phyloP scores from a whole-genome alignment of 1,284 basidiomycete species.

The Laetiporus sulphureus region DNA sequence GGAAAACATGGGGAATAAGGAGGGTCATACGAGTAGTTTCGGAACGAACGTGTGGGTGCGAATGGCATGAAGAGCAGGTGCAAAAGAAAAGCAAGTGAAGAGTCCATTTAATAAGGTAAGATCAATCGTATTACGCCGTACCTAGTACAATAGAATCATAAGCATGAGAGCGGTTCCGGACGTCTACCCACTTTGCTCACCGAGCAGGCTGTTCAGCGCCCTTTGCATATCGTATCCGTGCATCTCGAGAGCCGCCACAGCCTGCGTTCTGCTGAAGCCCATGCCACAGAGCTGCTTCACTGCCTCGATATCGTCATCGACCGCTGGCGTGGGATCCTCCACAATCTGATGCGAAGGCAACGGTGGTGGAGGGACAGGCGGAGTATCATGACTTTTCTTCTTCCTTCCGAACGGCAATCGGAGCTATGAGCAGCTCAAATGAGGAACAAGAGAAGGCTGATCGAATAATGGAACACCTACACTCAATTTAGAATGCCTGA shows the following conservation, averaged over 20 bases:
- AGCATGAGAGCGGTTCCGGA: too few species aligned
- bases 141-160: conserved; percentile 2
- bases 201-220: conserved; percentile 67
- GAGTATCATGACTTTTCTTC: conserved; percentile 54
- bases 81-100: too few species aligned
- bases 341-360: conserved; percentile 36
- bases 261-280: conserved; percentile 80
- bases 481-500: conserved; percentile 64
- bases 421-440: conserved; percentile 38
- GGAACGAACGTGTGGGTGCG: conserved; percentile 19
- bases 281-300: conserved; percentile 75
- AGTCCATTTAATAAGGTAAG: conserved; percentile 5
- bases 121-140: conserved; percentile 6
- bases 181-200: conserved; percentile 11
- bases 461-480: conserved; percentile 37
- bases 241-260: conserved; percentile 69
- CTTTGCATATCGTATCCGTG: conserved; percentile 69
- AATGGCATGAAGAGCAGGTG: conserved; percentile 16
- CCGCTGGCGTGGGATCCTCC: conserved; percentile 46
- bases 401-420: conserved; percentile 72
- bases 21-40: conserved; percentile 16
- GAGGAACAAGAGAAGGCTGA: conserved; percentile 2
- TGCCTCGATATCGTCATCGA: conserved; percentile 68
- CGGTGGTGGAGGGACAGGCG: conserved; percentile 33
- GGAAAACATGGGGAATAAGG: conserved; percentile 10